These are phyloP conservation scores for Pseudoscleropodium purum DNA, from an alignment of 225 moss, liverwort and hornwort genomes.

Conservation along the genomic window DNA sequence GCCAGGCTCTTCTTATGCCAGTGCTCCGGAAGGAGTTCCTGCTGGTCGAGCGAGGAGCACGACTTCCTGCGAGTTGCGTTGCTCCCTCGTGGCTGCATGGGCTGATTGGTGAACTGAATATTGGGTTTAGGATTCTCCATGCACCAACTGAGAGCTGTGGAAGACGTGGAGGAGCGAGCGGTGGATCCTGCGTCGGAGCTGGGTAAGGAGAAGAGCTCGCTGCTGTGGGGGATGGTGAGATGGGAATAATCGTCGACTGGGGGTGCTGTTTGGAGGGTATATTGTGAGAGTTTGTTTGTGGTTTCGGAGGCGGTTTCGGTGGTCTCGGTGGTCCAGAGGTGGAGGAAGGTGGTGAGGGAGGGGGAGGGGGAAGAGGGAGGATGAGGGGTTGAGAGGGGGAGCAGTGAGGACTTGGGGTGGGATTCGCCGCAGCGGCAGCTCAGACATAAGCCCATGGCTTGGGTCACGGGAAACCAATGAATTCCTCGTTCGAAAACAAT, in stretches of 20 bases:
- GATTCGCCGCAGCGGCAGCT: slow-evolving; percentile 27
- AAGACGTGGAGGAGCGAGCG: background rate
- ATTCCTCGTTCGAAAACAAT: background rate
- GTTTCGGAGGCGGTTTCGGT: background rate
- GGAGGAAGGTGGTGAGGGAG: background rate
- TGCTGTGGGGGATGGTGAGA: slow-evolving; percentile 32
- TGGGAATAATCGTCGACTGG: background rate
- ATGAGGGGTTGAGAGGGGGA: slow-evolving; percentile 6
- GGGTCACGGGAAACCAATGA: too few species aligned
- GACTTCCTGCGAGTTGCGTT: background rate
- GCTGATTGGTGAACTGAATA: background rate
- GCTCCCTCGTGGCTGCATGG: background rate
- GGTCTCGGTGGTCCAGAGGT: background rate
- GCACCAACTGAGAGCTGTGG: background rate
- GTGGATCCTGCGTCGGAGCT: background rate
- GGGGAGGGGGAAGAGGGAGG: background rate
- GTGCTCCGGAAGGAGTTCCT: background rate
- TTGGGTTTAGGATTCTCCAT: background rate
- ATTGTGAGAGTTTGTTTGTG: background rate
- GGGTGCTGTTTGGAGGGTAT: background rate
- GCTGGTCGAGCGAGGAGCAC: slow-evolving; percentile 6
- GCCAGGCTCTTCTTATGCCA: background rate
- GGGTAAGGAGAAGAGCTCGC: slow-evolving; percentile 43
- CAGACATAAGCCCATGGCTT: slow-evolving; percentile 29
- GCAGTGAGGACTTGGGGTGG: slow-evolving; percentile 23